Base-by-base conservation (phyloP, 352 stramenopile genomes). In the Phytophthora vignae region DNA sequence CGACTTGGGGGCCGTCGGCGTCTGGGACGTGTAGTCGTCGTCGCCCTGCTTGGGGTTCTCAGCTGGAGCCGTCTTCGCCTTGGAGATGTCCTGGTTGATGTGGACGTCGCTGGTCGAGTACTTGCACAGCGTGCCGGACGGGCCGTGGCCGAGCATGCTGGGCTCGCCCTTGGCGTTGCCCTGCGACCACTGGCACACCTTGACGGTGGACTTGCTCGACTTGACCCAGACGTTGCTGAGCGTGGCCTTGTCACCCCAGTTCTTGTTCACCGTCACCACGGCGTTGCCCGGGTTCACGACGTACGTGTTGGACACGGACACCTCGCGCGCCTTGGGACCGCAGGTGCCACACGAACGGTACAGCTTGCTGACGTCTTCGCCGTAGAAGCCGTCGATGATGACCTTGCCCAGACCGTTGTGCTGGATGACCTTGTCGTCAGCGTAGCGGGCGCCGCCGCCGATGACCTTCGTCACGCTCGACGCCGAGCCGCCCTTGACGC, bases 61-160 rank as follows among this genome's bases (percentile, higher is more conserved):
- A 8, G 48, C 3, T 27, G 25, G 11, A 7, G 52, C 6, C 11
- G 25, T 40, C 27, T 42, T 21, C 38, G 52, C 61, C 50, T 68
- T 33, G 4, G 48, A 57, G 17, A 71, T 50, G 31, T 71, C 49
- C 56, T 67, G n/a, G 49, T 71, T 71, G 57, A 71, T 71, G 56
- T 71, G 64, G 19, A 73, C 59, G 9, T 73, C 65, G 17, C 65
- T 73, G 22, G 40, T 46, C n/a, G 65, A 56, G 65, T 72, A 72
- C 65, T 67, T 10, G 49, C 65, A 72, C n/a, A 72, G 50, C 3
- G 10, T 6, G 0, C n/a, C 19, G 3, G 60, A 67, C 9, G 60
- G 60, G 22, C 60, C 60, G 22, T 60, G 29, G 19, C 60, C 60
- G 21, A 67, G 48, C 12, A 67, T 67, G n/a, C 14, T 59, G 17